Base-by-base conservation (phyloP, 176 grass and related monocot species). In the Carex myosuroides region DNA sequence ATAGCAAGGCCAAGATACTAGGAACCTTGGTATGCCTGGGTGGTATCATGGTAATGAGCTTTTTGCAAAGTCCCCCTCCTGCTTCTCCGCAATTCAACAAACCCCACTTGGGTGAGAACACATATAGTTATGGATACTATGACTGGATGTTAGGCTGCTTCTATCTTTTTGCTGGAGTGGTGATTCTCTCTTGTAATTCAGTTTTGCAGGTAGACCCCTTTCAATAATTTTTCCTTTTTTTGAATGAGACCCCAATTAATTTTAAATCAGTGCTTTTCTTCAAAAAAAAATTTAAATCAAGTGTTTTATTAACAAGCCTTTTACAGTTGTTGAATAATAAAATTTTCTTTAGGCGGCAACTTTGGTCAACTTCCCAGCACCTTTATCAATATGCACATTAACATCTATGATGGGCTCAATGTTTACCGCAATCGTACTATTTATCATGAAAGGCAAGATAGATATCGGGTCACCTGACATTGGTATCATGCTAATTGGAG, bases 121-220 rank as follows among this genome's bases (percentile, higher is more conserved):
- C 46, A 56, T 35, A 41, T 42, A 70, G 57, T 33, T 52, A 18
- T 46, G 78, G 55, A 13, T 78, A 86, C 80, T 48, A 66, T 39
- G 88, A 94, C 57, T 90, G 90, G 90, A 88, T 89, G 30, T 81
- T 89, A 5, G 93, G 93, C 1, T 94, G 90, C 84, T 87, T 79
- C 58, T 92, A 52, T 82, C 88, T 94, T 17, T n/a, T 94, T 3
- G 59, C 21, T 4, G 84, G 58, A 1, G 81, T 90, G 8, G 11
- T 87, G 12, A 14, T 87, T 11, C 35, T 92, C 35, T 81, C 93
- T 9, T 53, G 87, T 53, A 83, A 63, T 59, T 83, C 88, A 5
- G 82, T 94, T 24, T 89, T 94, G 30, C 90, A 90, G 86, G 91
- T 93, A 90, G 84, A 52, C 13, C 21, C 68, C 24, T 32, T 52